These are phyloP conservation scores for Wallacemonas sp. DNA, from an alignment of 208 protist genomes.

Conservation along the genomic window DNA sequence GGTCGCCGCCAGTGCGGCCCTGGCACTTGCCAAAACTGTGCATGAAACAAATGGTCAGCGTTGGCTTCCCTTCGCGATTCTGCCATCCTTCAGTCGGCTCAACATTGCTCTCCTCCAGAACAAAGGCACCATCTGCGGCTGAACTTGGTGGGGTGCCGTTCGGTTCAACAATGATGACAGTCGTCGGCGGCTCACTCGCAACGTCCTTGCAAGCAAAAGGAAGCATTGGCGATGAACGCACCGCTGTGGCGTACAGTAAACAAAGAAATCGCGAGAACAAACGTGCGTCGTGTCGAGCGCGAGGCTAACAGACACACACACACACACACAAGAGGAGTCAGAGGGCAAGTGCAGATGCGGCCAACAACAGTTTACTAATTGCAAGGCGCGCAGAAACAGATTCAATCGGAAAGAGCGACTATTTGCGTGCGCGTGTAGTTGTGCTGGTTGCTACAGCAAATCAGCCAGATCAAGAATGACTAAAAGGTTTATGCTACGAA, in stretches of 20 bases:
- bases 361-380: too few relatives aligned
- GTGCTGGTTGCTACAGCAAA: too few relatives aligned
- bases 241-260: background rate
- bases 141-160: background rate
- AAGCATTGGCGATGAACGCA: constrained; percentile 18
- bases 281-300: too few relatives aligned
- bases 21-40: constrained; percentile 31
- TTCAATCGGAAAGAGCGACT: too few relatives aligned
- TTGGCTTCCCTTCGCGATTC: constrained; percentile 20
- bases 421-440: too few relatives aligned
- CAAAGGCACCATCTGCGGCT: constrained; percentile 6
- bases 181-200: constrained; percentile 21
- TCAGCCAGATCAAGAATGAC: too few relatives aligned
- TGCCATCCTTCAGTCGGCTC: constrained; percentile 25
- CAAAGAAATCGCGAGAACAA: too few relatives aligned
- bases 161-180: constrained; percentile 18
- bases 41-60: constrained; percentile 25
- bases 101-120: constrained; percentile 8
- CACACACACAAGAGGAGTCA: too few relatives aligned
- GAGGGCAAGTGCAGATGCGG: too few relatives aligned
- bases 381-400: too few relatives aligned
- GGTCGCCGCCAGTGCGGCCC: constrained; percentile 12
- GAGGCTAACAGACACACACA: too few relatives aligned
- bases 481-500: too few relatives aligned
- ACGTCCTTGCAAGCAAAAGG: constrained; percentile 28